Evolutionary conservation across 768 basidiomycete genomes (phyloP), one percentile per base, ranked within the genome.

Genomic region (Hypholoma sublateritium): DNA sequence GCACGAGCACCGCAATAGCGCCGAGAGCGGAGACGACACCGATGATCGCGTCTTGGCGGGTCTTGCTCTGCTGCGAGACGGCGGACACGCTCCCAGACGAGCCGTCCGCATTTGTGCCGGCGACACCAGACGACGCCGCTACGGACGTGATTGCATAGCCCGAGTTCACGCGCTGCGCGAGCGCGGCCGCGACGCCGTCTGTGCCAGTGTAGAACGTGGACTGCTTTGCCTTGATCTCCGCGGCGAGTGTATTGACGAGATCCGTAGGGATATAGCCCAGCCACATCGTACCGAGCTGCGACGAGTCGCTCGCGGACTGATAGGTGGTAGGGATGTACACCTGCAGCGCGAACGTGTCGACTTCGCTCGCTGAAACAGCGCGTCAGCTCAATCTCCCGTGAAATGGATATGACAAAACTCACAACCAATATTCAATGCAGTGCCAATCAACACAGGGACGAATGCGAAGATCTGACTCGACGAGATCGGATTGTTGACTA

Each of bases 1-100:
- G 78, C 35, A 90, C 84, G 41, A 91, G 64, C 42, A 93, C 67
- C 0, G 91, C 86, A 53, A 95, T 80, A 4, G 82, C 89, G 12
- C 93, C 93, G 17, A 96, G 80, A 2, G 89, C 85, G 39, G 82
- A 85, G 60, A 93, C 90, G 3, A 96, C 93, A 19, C 95, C 95
- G 59, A 97, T 95, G 67, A 96, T 94, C 22, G 91, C 91, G 62
- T 95, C 85, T 65, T 89, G 82, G 12, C 92, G 80, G 14, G 79
- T 75, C 63, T 81, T 83, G 53, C 74, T 72, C 19, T 59, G 9
- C 4, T 43, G 42, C 42, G 42, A 43, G 14, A 22, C 17, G 17
- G 42, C n/a, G 42, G 42, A 43, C 9, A 43, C 25, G 7, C 25
- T 28, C 3, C 25, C 25, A 7, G 25, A 63, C 14, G 59, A 61